Evolutionary conservation across 2,329 filamentous ascomycete genomes (phyloP).

Genomic region (Pseudohalonectria lignicola): DNA sequence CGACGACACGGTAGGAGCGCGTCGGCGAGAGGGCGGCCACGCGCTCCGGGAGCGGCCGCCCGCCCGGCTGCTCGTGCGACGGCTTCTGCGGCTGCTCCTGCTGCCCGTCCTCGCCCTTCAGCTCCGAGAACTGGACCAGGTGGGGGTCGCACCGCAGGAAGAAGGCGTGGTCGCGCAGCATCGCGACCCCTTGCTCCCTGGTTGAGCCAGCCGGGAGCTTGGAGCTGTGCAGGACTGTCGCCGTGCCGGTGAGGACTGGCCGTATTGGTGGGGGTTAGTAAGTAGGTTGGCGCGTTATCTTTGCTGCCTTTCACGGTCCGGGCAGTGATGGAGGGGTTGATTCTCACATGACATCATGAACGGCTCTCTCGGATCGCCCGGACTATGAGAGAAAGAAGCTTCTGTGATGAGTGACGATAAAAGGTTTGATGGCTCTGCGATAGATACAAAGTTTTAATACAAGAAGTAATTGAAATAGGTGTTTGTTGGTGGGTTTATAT

Average conservation of each 20-base stretch:
- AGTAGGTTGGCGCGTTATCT: too few species aligned
- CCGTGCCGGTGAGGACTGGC: conserved; percentile 31
- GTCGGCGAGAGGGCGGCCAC: conserved; percentile 11
- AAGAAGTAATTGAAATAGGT: too few species aligned
- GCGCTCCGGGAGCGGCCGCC: conserved; percentile 6
- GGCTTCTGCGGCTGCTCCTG: conserved; percentile 16
- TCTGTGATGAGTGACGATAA: too few species aligned
- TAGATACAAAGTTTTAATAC: too few species aligned
- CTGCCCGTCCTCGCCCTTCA: conserved; percentile 16
- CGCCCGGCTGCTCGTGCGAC: conserved; percentile 15
- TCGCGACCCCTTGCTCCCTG: conserved; percentile 26
- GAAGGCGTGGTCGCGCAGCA: conserved; percentile 41
- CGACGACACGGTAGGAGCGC: conserved; percentile 35
- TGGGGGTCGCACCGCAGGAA: conserved; percentile 43
- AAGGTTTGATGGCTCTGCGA: too few species aligned
- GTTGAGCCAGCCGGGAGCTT: conserved; percentile 26
- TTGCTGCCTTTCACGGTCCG: too few species aligned
- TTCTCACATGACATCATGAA: neutral
- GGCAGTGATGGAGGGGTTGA: too few species aligned
- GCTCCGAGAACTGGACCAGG: conserved; percentile 28
- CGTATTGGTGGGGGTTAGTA: neutral
- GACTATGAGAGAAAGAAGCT: too few species aligned
- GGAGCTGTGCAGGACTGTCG: conserved; percentile 28
- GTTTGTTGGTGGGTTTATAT: too few species aligned
- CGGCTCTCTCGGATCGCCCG: too few species aligned